Conservation (phyloP, 805 yeast genomes). For the Metschnikowia proteae region DNA sequence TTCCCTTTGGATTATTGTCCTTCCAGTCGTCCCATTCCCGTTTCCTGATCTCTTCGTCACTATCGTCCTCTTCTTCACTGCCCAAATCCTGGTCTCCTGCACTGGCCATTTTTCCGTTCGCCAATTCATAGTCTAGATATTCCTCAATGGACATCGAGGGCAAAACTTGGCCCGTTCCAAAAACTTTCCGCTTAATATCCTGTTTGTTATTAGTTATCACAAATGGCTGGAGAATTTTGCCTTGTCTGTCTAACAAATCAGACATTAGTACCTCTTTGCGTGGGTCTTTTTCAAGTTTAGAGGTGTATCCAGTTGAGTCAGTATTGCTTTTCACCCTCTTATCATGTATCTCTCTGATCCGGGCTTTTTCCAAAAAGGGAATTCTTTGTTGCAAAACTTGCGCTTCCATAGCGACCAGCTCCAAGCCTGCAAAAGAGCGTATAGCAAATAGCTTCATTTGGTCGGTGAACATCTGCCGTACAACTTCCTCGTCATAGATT, state of each 20-base stretch:
- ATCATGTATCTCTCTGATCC: constrained; percentile 4
- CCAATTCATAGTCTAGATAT: constrained; percentile 77
- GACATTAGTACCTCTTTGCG: constrained; percentile 20
- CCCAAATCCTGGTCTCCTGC: constrained; percentile 40
- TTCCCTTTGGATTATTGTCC: constrained; percentile 80
- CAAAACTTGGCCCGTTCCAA: constrained; percentile 86
- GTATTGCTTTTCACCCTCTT: constrained; percentile 6
- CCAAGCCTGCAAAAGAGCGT: constrained; percentile 53
- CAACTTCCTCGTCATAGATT: constrained; percentile 38
- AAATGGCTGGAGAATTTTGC: constrained; percentile 82
- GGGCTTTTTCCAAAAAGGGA: neutral
- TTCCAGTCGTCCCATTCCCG: constrained; percentile 93
- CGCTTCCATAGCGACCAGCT: constrained; percentile 59
- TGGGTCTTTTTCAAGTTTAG: constrained; percentile 56
- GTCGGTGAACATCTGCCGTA: constrained; percentile 53
- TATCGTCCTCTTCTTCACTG: constrained; percentile 55
- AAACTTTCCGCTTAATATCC: constrained; percentile 60
- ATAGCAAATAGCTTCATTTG: constrained; percentile 52
- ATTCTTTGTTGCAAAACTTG: constrained; percentile 45
- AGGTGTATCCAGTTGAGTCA: constrained; percentile 52
- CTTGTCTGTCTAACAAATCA: constrained; percentile 58
- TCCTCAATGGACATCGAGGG: constrained; percentile 97
- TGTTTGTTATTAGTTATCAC: constrained; percentile 58
- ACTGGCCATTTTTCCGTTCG: constrained; percentile 73
- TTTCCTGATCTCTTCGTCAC: constrained; percentile 67